Evolutionary conservation across 345 rosid species (phyloP).

Genomic region (Eucalyptus microcorys): DNA sequence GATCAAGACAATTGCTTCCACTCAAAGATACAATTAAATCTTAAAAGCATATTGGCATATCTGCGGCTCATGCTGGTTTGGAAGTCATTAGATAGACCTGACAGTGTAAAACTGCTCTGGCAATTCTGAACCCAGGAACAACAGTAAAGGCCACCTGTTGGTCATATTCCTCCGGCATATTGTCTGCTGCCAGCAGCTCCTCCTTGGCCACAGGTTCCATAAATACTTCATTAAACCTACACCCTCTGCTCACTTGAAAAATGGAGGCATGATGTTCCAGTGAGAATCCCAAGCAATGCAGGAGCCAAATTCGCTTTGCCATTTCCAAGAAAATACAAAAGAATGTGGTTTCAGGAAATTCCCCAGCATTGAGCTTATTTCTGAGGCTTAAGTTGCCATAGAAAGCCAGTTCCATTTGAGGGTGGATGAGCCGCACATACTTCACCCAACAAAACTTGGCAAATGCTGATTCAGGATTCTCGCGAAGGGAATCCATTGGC

Average conservation of each 20-base stretch:
- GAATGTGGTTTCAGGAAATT: constrained; percentile 7
- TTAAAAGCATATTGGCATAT: neutral
- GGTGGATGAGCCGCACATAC: constrained; percentile 18
- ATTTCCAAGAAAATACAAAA: constrained; percentile 10
- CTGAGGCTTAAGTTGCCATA: constrained; percentile 10
- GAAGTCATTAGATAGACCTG: neutral
- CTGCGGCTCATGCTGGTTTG: neutral
- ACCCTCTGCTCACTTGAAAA: constrained; percentile 14
- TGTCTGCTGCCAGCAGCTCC: neutral
- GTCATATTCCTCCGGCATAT: neutral
- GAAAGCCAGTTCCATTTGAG: constrained; percentile 24
- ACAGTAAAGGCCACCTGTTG: neutral
- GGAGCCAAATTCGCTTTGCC: constrained; percentile 27
- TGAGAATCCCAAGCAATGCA: constrained; percentile 21
- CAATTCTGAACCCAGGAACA: constrained; percentile 3
- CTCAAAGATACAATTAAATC: neutral
- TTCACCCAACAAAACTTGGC: constrained; percentile 9
- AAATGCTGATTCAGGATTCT: constrained; percentile 16
- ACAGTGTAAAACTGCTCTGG: neutral
- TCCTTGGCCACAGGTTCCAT: constrained; percentile 20
- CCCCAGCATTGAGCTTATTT: neutral
- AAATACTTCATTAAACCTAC: constrained; percentile 19
- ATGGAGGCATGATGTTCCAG: constrained; percentile 11
- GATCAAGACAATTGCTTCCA: neutral
- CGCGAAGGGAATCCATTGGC: constrained; percentile 8